Percentiles rank a stretch among this genome's conserved stretches.
Evolutionary conservation across 805 yeast species (phyloP).

Genomic region (Candida incommunis): DNA sequence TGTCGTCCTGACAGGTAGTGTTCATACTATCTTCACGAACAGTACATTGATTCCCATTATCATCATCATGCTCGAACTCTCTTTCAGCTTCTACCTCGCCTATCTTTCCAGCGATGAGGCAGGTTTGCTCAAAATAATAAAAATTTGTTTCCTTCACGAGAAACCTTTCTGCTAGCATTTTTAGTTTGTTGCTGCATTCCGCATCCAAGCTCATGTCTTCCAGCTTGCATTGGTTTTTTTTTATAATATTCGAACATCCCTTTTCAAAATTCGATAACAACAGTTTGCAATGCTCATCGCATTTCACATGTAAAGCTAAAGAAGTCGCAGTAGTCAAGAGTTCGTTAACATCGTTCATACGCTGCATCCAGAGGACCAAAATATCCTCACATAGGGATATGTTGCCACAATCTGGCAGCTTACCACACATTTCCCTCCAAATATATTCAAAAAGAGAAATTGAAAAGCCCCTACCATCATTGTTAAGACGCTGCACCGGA

Average conservation of each 20-base stretch:
- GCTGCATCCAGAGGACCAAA: not conserved
- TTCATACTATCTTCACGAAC: too few relatives aligned
- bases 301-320: not conserved
- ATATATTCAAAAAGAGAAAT: not conserved
- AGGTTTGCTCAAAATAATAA: too few relatives aligned
- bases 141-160: too few relatives aligned
- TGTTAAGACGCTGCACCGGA: slow-evolving; percentile 1
- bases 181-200: too few relatives aligned
- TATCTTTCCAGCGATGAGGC: too few relatives aligned
- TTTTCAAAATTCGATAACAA: not conserved
- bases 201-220: too few relatives aligned
- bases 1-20: too few relatives aligned
- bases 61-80: too few relatives aligned
- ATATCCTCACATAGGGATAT: not conserved
- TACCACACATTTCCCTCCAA: not conserved
- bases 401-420: not conserved
- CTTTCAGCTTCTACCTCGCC: too few relatives aligned
- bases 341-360: not conserved
- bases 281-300: not conserved
- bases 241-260: not conserved
- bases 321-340: not conserved
- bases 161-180: too few relatives aligned
- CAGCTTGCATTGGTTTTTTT: too few relatives aligned
- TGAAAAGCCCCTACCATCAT: not conserved
- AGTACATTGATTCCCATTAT: too few relatives aligned